Evolutionary conservation across 2,329 filamentous ascomycete genomes (phyloP).

Genomic region (Teratosphaeria zuluensis): DNA sequence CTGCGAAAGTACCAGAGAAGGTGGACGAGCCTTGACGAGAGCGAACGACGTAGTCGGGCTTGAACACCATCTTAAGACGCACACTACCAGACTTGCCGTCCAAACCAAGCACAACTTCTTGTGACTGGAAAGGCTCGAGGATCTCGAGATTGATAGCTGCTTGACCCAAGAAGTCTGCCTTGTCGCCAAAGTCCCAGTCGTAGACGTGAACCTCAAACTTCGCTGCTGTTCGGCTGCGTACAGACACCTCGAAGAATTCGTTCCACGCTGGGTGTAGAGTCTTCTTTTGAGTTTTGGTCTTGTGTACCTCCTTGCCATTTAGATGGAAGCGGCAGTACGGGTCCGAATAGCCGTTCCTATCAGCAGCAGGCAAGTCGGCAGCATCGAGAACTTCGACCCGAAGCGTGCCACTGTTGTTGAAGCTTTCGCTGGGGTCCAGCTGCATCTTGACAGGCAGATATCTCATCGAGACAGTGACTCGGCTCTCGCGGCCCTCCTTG

Average conservation of each 20-base stretch:
- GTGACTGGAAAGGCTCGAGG: conserved; percentile 74
- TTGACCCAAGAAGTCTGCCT: conserved; percentile 79
- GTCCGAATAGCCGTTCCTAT: conserved; percentile 93
- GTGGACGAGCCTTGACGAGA: conserved; percentile 83
- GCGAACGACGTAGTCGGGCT: conserved; percentile 80
- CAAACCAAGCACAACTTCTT: conserved; percentile 64
- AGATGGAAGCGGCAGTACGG: conserved; percentile 93
- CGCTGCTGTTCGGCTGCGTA: conserved; percentile 76
- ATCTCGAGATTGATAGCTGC: conserved; percentile 65
- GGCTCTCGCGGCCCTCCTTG: conserved; percentile 64
- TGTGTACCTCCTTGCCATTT: conserved; percentile 82
- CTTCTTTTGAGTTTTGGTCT: conserved; percentile 95
- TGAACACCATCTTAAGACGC: conserved; percentile 79
- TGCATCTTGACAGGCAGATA: conserved; percentile 92
- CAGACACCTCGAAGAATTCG: conserved; percentile 77
- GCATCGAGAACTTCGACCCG: conserved; percentile 89
- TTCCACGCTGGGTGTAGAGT: conserved; percentile 93
- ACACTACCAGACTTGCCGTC: conserved; percentile 85
- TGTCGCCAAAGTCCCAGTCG: conserved; percentile 95
- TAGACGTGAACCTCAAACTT: conserved; percentile 76
- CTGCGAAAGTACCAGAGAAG: conserved; percentile 80
- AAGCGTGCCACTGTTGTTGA: conserved; percentile 96
- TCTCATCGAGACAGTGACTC: conserved; percentile 82
- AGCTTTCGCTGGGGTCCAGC: conserved; percentile 87
- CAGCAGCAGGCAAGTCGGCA: conserved; percentile 77